phyloP scores from a whole-genome alignment of 2,329 filamentous ascomycete genomes.

The Drechslerella coelobrocha region DNA sequence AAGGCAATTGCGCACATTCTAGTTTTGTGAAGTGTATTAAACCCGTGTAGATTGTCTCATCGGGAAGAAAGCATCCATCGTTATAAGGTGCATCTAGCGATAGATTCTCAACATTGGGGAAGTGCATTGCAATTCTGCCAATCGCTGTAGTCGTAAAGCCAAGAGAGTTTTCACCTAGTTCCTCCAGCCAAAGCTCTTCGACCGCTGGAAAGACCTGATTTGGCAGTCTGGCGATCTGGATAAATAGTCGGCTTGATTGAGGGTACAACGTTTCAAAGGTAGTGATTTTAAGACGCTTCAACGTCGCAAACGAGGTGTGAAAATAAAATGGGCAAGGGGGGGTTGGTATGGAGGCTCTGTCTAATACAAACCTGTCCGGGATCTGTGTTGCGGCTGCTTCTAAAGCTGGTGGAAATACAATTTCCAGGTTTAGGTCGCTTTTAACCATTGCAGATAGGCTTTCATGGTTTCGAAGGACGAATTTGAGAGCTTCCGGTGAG shows the following conservation, averaged over 20 bases:
- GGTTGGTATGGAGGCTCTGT: background rate
- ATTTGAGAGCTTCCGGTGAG: background rate
- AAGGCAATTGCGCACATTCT: background rate
- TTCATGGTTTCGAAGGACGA: background rate
- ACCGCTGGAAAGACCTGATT: no score
- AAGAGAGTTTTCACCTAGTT: no score
- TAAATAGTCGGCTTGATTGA: no score
- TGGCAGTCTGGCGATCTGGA: no score
- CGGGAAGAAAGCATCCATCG: background rate
- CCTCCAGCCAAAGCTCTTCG: no score
- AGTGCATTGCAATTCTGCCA: background rate
- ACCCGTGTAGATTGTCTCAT: background rate
- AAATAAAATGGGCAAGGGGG: background rate
- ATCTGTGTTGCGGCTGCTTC: conserved; percentile 7
- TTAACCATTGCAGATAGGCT: background rate
- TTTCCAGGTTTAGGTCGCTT: background rate
- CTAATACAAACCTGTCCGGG: background rate
- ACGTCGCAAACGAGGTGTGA: background rate
- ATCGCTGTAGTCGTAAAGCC: background rate
- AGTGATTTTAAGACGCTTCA: background rate
- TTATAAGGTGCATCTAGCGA: background rate
- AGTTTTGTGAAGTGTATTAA: background rate
- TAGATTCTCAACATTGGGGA: background rate
- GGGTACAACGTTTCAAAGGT: no score
- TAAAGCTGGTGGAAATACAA: background rate